phyloP scores from a whole-genome alignment of 2,329 filamentous ascomycete genomes.

The Xylariaceae sp. region DNA sequence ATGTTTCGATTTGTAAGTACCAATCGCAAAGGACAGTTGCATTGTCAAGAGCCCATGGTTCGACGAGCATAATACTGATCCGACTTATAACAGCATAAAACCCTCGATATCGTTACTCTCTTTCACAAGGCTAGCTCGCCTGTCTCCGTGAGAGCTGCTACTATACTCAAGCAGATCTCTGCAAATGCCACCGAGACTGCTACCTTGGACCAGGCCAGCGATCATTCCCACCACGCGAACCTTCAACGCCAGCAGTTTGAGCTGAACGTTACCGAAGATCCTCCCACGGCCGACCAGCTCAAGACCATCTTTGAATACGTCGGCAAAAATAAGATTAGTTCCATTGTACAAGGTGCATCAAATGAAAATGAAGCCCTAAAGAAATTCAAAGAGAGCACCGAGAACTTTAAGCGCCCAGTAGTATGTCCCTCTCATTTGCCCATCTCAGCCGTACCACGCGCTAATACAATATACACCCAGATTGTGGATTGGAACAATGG shows the following conservation, averaged over 20 bases:
- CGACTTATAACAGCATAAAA: constrained; percentile 64
- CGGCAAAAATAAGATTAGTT: constrained; percentile 63
- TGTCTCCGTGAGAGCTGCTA: constrained; percentile 74
- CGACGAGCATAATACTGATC: constrained; percentile 11
- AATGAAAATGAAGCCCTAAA: constrained; percentile 79
- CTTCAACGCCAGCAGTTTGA: constrained; percentile 72
- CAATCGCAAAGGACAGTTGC: background rate
- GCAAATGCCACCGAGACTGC: constrained; percentile 70
- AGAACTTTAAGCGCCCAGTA: constrained; percentile 76
- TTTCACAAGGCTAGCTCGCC: constrained; percentile 85
- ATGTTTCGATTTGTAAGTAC: constrained; percentile 34
- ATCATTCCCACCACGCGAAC: constrained; percentile 65
- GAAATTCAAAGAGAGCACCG: constrained; percentile 72
- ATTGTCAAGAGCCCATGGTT: background rate
- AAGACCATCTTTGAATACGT: constrained; percentile 85
- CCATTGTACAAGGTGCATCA: constrained; percentile 74
- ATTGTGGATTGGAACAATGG: constrained; percentile 95
- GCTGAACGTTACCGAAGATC: constrained; percentile 79
- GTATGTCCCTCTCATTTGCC: constrained; percentile 55
- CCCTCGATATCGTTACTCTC: constrained; percentile 90
- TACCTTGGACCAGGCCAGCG: constrained; percentile 76
- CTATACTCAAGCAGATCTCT: constrained; percentile 80
- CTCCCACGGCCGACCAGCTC: constrained; percentile 83
- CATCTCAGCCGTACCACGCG: background rate
- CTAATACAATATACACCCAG: constrained; percentile 40